Conservation (phyloP, 2,329 filamentous ascomycete genomes). For the Fusarium sambucinum region DNA sequence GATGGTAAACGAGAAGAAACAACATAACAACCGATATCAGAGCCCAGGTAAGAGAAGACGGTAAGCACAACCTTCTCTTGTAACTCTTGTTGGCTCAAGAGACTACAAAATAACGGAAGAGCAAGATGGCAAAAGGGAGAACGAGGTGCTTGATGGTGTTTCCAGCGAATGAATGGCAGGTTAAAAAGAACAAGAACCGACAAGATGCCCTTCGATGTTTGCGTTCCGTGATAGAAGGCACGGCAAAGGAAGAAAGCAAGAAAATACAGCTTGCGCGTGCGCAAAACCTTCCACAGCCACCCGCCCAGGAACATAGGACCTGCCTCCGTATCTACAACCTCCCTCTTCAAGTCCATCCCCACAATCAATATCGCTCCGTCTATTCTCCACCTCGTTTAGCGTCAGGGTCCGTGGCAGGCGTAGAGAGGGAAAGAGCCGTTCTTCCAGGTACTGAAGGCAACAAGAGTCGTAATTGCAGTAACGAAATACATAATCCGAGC, state of each 20-base stretch:
- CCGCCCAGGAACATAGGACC: constrained; percentile 29
- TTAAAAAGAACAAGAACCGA: constrained; percentile 24
- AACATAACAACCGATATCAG: constrained; percentile 32
- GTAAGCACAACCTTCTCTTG: constrained; percentile 4
- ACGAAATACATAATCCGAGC: constrained; percentile 50
- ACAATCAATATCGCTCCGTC: constrained; percentile 23
- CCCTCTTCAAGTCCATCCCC: constrained; percentile 23
- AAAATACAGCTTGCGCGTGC: constrained; percentile 43
- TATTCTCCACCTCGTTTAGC: constrained; percentile 20
- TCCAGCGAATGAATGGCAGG: constrained; percentile 12
- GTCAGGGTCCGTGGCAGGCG: constrained; percentile 21
- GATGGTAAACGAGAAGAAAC: constrained; percentile 39
- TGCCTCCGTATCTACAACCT: constrained; percentile 32
- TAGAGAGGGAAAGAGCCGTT: constrained; percentile 24
- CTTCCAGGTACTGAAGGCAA: constrained; percentile 39
- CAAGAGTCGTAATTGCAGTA: constrained; percentile 27
- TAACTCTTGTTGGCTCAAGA: constrained; percentile 9
- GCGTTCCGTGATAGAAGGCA: constrained; percentile 10
- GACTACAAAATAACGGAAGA: constrained; percentile 1
- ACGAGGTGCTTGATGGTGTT: constrained; percentile 9
- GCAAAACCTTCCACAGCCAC: constrained; percentile 33
- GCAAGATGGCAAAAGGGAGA: constrained; percentile 17
- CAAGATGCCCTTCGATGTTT: constrained; percentile 17
- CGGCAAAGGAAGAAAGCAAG: constrained; percentile 23
- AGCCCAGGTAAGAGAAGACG: constrained; percentile 35